These are phyloP conservation scores for Sapria himalayana DNA, from an alignment of 345 rosid species.

Conservation along the genomic window DNA sequence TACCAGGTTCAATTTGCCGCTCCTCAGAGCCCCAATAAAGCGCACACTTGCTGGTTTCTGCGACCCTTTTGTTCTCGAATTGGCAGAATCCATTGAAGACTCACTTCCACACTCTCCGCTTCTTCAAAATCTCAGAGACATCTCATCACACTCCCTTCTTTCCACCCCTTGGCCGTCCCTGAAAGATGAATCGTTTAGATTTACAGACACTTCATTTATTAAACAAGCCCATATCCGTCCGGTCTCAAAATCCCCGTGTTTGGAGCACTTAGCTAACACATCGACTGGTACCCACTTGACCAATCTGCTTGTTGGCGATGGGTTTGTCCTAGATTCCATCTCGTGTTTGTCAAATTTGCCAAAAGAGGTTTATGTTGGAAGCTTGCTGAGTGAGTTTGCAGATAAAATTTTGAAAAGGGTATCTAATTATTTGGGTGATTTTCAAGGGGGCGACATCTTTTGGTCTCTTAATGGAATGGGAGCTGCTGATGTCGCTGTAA, in stretches of 20 bases:
- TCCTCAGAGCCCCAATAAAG: constrained; percentile 11
- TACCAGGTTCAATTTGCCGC: no score
- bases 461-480: constrained; percentile 87
- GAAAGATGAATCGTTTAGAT: constrained; percentile 69
- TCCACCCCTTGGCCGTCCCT: constrained; percentile 79
- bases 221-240: constrained; percentile 43
- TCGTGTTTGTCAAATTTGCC: constrained; percentile 36
- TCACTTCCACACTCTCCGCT: constrained; percentile 27
- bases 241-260: constrained; percentile 22
- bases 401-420: constrained; percentile 26
- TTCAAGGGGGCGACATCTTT: constrained; percentile 58
- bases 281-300: constrained; percentile 22
- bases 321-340: constrained; percentile 32
- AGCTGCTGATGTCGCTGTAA: constrained; percentile 59
- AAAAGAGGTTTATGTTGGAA: constrained; percentile 56
- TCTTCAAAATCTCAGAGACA: constrained; percentile 53
- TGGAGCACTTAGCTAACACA: constrained; percentile 9
- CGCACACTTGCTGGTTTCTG: constrained; percentile 40
- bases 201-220: constrained; percentile 70
- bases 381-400: constrained; percentile 22
- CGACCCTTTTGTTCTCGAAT: constrained; percentile 65
- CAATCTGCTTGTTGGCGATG: constrained; percentile 41
- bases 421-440: constrained; percentile 25
- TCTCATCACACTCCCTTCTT: constrained; percentile 42
- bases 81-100: constrained; percentile 84